A percentile compares a stretch with the other conserved stretches of the same genome.
Conservation (phyloP, 345 rosid genomes). For the Diplotaxis tenuifolia region DNA sequence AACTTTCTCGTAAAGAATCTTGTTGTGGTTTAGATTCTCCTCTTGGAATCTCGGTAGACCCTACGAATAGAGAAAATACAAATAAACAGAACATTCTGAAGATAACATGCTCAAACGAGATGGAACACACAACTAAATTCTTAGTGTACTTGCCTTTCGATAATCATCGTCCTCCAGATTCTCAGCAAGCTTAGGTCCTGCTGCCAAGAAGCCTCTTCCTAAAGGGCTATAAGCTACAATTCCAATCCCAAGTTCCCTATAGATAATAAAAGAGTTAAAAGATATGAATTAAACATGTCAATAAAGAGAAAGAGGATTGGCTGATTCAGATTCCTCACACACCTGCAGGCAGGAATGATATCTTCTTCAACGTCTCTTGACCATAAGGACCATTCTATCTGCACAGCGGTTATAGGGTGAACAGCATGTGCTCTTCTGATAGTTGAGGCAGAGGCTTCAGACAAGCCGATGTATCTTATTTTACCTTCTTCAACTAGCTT, state of each 20-base stretch:
- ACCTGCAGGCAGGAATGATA: slow-evolving; percentile 1
- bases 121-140: background rate
- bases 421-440: slow-evolving; percentile 77
- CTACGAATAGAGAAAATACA: background rate
- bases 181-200: slow-evolving; percentile 57
- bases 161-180: slow-evolving; percentile 40
- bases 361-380: slow-evolving; percentile 6
- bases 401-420: slow-evolving; percentile 66
- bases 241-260: slow-evolving; percentile 24
- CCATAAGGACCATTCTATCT: slow-evolving; percentile 64
- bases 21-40: slow-evolving; percentile 4
- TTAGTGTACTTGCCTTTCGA: slow-evolving; percentile 42
- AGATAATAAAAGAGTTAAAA: slow-evolving; percentile 23
- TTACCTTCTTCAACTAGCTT: slow-evolving; percentile 74
- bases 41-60: slow-evolving; percentile 3
- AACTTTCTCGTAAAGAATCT: background rate
- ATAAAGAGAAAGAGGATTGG: background rate
- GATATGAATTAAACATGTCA: background rate
- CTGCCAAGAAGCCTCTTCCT: slow-evolving; percentile 51
- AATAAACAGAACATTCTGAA: background rate
- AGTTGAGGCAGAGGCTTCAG: slow-evolving; percentile 76
- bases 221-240: slow-evolving; percentile 41
- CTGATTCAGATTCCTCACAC: background rate
- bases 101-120: background rate
- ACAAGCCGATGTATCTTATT: slow-evolving; percentile 63